Percentiles rank a stretch among this genome's conserved stretches.
Evolutionary conservation across 768 basidiomycete genomes (phyloP).

Genomic region (Russula vinacea): DNA sequence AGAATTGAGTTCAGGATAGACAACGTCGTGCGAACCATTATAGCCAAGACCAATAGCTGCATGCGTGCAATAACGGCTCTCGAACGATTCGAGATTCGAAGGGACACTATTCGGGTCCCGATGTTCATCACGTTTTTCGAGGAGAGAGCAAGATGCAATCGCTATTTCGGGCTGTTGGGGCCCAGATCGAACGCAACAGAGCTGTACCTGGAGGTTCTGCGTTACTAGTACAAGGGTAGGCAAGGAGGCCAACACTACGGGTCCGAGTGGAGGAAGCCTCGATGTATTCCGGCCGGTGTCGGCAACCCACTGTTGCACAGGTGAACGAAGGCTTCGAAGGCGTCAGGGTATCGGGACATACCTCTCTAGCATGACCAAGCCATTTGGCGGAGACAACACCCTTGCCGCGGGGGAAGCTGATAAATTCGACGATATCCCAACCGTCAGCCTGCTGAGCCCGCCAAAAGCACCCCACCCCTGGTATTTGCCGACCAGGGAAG

Average conservation of each 20-base stretch:
- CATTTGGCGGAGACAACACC: slow-evolving; percentile 62
- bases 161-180: slow-evolving; percentile 11
- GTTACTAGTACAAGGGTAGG: slow-evolving; percentile 26
- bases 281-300: slow-evolving; percentile 12
- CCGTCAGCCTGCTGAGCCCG: slow-evolving; percentile 55
- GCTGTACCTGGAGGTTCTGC: slow-evolving; percentile 23
- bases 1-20: neutral
- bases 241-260: slow-evolving; percentile 19
- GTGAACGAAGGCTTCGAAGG: neutral
- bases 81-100: slow-evolving; percentile 10
- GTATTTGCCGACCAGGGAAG: slow-evolving; percentile 56
- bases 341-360: slow-evolving; percentile 32
- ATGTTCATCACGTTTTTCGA: slow-evolving; percentile 20
- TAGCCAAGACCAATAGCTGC: slow-evolving; percentile 29
- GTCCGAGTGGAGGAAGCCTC: slow-evolving; percentile 29
- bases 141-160: slow-evolving; percentile 28
- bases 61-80: slow-evolving; percentile 20
- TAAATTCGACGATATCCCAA: slow-evolving; percentile 59
- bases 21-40: slow-evolving; percentile 17
- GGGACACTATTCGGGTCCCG: slow-evolving; percentile 11
- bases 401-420: slow-evolving; percentile 49
- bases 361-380: slow-evolving; percentile 60
- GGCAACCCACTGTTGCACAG: slow-evolving; percentile 20
- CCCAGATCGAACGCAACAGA: slow-evolving; percentile 10
- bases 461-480: slow-evolving; percentile 68